Evolutionary conservation across 2,329 filamentous ascomycete species (phyloP).

Genomic region (Fusarium proliferatum): DNA sequence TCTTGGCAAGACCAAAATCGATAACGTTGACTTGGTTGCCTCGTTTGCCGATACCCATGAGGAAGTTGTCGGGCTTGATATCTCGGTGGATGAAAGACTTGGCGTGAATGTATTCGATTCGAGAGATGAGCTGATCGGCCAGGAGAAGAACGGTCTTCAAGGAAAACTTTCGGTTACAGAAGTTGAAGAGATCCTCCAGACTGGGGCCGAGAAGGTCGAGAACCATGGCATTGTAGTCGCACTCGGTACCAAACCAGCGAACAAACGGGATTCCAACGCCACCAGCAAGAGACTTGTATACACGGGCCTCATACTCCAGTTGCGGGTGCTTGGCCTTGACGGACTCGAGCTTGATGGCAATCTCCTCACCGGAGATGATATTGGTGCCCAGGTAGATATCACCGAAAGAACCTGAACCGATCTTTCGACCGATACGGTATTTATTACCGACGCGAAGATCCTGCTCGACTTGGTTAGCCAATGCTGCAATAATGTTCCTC

Average conservation of each 20-base stretch:
- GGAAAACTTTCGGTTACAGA: conserved; percentile 99
- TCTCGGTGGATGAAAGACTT: conserved; percentile 99
- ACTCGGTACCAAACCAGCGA: conserved; percentile 99
- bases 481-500: background rate
- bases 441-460: conserved; percentile 99
- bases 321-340: conserved; percentile 99
- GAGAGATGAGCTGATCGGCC: conserved; percentile 97
- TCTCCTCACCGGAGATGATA: conserved; percentile 99
- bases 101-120: conserved; percentile 99
- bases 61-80: conserved; percentile 99
- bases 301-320: conserved; percentile 97
- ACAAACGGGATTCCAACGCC: conserved; percentile 99
- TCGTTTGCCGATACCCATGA: conserved; percentile 99
- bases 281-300: conserved; percentile 89
- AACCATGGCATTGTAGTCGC: conserved; percentile 99
- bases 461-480: conserved; percentile 59
- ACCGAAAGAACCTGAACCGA: conserved; percentile 96
- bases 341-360: conserved; percentile 99
- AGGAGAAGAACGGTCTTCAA: conserved; percentile 97
- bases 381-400: conserved; percentile 99
- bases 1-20: conserved; percentile 98
- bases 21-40: conserved; percentile 99
- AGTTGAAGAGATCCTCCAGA: conserved; percentile 99
- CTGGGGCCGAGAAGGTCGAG: conserved; percentile 95
- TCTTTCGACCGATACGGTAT: conserved; percentile 99